A percentile compares a stretch with the other conserved stretches of the same genome.
Evolutionary conservation across 2,329 filamentous ascomycete species (phyloP).

Genomic region (Byssoonygena ceratinophila): DNA sequence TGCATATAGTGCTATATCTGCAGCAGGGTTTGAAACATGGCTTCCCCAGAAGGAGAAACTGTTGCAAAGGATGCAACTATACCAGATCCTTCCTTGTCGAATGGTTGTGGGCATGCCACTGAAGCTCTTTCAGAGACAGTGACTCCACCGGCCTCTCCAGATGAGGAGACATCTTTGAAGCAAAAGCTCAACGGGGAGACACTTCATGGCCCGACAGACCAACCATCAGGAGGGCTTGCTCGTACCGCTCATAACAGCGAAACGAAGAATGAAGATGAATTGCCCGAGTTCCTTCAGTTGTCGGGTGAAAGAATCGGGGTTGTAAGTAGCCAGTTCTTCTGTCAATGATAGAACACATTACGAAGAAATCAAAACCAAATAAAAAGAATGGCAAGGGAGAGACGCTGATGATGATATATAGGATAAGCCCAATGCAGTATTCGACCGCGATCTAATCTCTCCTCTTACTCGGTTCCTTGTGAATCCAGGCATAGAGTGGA

Average conservation of each 20-base stretch:
- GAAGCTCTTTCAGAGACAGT: background rate
- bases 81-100: background rate
- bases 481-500: background rate
- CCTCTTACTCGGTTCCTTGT: background rate
- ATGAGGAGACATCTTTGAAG: too few relatives aligned
- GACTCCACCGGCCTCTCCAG: too few relatives aligned
- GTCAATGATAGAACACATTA: too few relatives aligned
- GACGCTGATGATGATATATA: background rate
- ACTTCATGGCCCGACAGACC: background rate
- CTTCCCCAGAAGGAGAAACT: background rate
- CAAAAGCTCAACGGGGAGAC: too few relatives aligned
- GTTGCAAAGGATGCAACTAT: background rate
- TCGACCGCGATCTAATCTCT: too few relatives aligned
- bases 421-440: background rate
- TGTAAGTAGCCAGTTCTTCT: background rate
- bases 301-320: background rate
- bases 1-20: background rate
- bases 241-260: background rate
- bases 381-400: background rate
- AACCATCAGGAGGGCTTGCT: background rate
- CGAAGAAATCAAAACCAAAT: background rate
- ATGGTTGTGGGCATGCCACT: background rate
- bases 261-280: background rate
- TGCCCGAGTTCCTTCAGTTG: background rate
- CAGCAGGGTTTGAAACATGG: background rate